Evolutionary conservation across 2,329 filamentous ascomycete genomes (phyloP).

Genomic region (Escovopsis weberi): DNA sequence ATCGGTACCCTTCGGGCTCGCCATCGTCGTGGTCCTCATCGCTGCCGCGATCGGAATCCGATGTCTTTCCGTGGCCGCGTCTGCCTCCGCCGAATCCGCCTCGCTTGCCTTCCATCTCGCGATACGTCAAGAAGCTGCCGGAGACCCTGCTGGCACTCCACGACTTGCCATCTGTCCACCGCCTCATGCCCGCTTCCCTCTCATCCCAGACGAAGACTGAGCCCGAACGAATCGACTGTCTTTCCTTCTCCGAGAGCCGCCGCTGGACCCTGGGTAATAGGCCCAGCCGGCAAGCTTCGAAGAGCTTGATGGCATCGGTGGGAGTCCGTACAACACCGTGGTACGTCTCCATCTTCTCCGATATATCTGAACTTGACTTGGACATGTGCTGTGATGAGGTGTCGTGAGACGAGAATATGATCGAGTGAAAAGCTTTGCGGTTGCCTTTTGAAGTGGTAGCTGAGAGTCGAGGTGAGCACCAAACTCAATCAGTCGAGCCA

Average conservation of each 20-base stretch:
- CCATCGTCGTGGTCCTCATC: slow-evolving; percentile 76
- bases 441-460: too few relatives aligned
- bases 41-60: slow-evolving; percentile 65
- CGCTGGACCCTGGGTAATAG: slow-evolving; percentile 84
- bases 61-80: slow-evolving; percentile 56
- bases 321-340: slow-evolving; percentile 91
- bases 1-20: slow-evolving; percentile 81
- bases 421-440: background rate
- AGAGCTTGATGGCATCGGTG: slow-evolving; percentile 92
- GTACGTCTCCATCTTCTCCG: slow-evolving; percentile 77
- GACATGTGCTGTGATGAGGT: slow-evolving; percentile 4
- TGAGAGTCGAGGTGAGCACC: too few relatives aligned
- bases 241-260: slow-evolving; percentile 87
- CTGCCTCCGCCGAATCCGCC: slow-evolving; percentile 52
- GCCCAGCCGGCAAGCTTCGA: slow-evolving; percentile 86
- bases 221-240: slow-evolving; percentile 87
- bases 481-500: too few relatives aligned
- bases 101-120: slow-evolving; percentile 97
- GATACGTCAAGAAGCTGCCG: slow-evolving; percentile 91
- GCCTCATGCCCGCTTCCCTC: slow-evolving; percentile 90
- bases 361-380: slow-evolving; percentile 4
- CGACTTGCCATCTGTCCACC: slow-evolving; percentile 98
- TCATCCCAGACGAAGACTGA: slow-evolving; percentile 99
- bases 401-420: background rate
- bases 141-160: slow-evolving; percentile 98